Base-by-base conservation (phyloP, 1,139 yeast genomes). In the Debaryomycetaceae sp. region DNA sequence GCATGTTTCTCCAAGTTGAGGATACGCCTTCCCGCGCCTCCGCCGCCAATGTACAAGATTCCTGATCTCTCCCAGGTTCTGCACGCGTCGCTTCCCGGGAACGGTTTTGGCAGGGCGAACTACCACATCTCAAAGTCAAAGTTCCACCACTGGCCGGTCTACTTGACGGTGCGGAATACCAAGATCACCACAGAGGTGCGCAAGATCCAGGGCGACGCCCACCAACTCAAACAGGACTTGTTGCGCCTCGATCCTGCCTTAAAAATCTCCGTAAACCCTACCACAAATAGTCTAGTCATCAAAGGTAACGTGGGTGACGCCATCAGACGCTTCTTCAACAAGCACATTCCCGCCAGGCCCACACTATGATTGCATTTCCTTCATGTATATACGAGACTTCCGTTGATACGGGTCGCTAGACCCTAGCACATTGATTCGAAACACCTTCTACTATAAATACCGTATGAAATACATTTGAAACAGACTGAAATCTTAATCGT, bases 141-240 rank as follows among this genome's bases (percentile, higher is more conserved):
- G 16, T 64, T 58, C 31, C 79, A 81, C 4, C 75, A 77, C 45
- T 61, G 82, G 53, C 90, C 90, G 18, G 77, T 80, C 1, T 80
- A 79, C 49, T 60, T 66, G 35, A 77, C 76, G 36, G 48, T 63
- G 33, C 68, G 61, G 54, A 66, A 71, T 32, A 69, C 76, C 18
- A 68, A 68, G 32, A 50, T 55, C 21, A 60, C 62, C 33, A 79
- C 90, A 1, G 83, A 78, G 44, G 62, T 80, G 26, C 74, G 76
- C 47, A 68, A 72, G 38, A 59, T 80, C 23, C 56, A 64, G 36
- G 92, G 92, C 3, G 77, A 77, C 45, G 52, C 74, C 12, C 46
- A 57, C 10, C 70, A 67, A 36, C 58, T 80, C 34, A 76, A 76
- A 50, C 52, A 62, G 22, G 87, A 80, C 45, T 55, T 80, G 38